These are phyloP conservation scores for Colletotrichum paranaense DNA, from an alignment of 2,329 filamentous ascomycete genomes.

Conservation along the genomic window DNA sequence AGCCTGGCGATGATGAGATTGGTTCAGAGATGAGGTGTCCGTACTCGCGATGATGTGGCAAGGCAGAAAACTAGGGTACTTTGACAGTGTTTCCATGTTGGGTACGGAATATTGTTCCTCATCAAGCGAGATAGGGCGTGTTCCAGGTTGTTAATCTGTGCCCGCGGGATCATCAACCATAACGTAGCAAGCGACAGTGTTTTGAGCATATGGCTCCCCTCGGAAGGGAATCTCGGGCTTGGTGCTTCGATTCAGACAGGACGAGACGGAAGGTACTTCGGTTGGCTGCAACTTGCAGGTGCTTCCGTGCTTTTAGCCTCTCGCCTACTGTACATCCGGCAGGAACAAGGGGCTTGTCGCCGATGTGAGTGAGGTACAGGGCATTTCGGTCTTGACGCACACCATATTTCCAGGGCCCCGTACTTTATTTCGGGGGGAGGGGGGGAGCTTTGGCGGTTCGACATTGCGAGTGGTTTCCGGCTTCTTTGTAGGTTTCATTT, in stretches of 20 bases:
- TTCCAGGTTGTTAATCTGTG: neutral
- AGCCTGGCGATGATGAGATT: neutral
- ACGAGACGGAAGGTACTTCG: neutral
- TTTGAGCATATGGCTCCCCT: neutral
- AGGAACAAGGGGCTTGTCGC: conserved; percentile 10
- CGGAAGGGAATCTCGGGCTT: neutral
- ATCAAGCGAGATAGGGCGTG: neutral
- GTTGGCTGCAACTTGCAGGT: neutral
- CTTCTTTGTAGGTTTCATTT: neutral
- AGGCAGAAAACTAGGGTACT: neutral
- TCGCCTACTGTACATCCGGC: conserved; percentile 28
- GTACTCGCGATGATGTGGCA: neutral
- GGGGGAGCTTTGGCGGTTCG: neutral
- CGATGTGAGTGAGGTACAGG: neutral
- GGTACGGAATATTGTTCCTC: neutral
- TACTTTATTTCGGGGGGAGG: neutral
- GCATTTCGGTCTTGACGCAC: conserved; percentile 3
- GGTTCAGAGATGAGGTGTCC: neutral
- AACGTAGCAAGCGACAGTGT: neutral
- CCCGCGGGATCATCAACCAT: neutral
- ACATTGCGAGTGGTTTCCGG: neutral
- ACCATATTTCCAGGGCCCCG: conserved; percentile 3
- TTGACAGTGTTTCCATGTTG: neutral
- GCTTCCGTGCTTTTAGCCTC: conserved; percentile 30
- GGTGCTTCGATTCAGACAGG: neutral